Percentiles rank a stretch among this genome's conserved stretches.
Conservation (phyloP, 768 basidiomycete species). For the Dendrothele bispora region DNA sequence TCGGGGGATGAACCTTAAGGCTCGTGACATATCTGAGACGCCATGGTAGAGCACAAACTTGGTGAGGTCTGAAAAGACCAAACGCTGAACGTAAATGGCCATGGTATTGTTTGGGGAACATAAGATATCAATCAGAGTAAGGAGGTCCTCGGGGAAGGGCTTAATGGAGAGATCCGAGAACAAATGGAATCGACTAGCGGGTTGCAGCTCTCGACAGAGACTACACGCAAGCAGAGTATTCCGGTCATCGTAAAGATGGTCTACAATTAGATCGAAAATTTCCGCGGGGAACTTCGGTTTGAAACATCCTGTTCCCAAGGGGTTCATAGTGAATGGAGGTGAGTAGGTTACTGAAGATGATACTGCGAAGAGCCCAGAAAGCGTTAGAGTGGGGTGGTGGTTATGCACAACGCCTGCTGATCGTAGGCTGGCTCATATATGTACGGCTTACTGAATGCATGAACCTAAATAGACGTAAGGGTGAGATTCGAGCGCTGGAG, state of each 20-base stretch:
- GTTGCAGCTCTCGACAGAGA: neutral
- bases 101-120: constrained; percentile 9
- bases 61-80: constrained; percentile 6
- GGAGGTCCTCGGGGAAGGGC: neutral
- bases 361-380: too few relatives aligned
- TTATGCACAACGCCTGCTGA: too few relatives aligned
- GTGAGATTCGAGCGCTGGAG: too few relatives aligned
- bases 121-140: constrained; percentile 1
- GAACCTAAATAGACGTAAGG: too few relatives aligned
- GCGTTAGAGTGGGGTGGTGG: too few relatives aligned
- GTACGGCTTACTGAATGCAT: too few relatives aligned
- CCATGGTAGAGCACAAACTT: neutral
- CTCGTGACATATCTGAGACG: neutral
- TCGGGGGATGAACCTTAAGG: constrained; percentile 5
- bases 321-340: too few relatives aligned
- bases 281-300: constrained; percentile 9
- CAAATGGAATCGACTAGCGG: constrained; percentile 8
- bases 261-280: constrained; percentile 9
- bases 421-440: too few relatives aligned
- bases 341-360: too few relatives aligned
- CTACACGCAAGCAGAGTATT: constrained; percentile 6
- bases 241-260: constrained; percentile 5
- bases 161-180: constrained; percentile 4
- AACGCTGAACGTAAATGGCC: constrained; percentile 1
- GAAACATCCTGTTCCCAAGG: too few relatives aligned